Base-by-base conservation (phyloP, 306 rosid genomes). In the Dalbergia cultrata region DNA sequence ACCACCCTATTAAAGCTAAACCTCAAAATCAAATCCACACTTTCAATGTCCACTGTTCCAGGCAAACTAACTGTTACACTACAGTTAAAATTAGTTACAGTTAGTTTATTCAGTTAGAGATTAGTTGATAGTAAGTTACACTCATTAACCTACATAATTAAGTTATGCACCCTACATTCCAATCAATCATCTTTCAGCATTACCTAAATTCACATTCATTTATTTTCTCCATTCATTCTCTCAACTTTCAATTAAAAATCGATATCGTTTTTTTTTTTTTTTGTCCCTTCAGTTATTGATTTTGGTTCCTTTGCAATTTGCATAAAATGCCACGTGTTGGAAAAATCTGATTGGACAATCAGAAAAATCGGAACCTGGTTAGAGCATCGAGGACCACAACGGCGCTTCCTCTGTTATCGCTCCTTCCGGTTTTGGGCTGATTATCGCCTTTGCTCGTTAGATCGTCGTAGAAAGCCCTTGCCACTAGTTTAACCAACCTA, bases 361-460 rank as follows among this genome's bases (percentile, higher is more conserved):
- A 47, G 13, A 45, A 10, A 50, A 69, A 5, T n/a, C 81, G 54
- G 33, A 76, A 92, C 97, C 97, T 90, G 0, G 95, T 81, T 65
- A 92, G 95, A 9, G 93, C 97, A 68, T 92, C 97, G 8, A 92
- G 97, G n/a, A 92, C 89, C 47, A 92, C 97, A 52, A 92, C 97
- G 18, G 97, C 95, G 22, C 90, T 89, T 52, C 97, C 97, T 53
- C 95, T 74, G 61, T 92, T 92, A 41, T 92, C 95, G 84, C 97
- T 86, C 71, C 97, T 82, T 52, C 94, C 92, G 4, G 88, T 86
- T 83, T 90, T 92, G 44, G 91, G 93, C 78, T 92, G 97, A 66
- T 92, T 90, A 63, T 92, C 97, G 13, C 95, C 93, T 82, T 90
- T 90, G 13, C 87, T 85, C 26, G 89, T 87, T 52, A 86, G 70